phyloP scores from a whole-genome alignment of 768 basidiomycete genomes.

The Pulveroboletus frians region DNA sequence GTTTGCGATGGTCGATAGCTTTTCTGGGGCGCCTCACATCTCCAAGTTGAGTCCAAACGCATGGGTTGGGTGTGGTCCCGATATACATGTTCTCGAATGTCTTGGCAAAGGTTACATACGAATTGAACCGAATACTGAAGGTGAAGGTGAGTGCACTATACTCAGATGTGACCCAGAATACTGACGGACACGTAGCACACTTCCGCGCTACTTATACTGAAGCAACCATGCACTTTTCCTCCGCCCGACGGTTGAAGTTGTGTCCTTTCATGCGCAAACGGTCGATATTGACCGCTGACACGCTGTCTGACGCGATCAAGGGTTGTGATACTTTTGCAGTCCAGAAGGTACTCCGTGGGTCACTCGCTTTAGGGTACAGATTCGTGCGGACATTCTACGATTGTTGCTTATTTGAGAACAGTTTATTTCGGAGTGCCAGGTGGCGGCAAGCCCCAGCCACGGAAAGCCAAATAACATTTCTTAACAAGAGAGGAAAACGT shows the following conservation, averaged over 20 bases:
- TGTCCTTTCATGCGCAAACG: constrained; percentile 54
- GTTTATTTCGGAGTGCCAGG: constrained; percentile 56
- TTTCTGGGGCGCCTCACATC: constrained; percentile 53
- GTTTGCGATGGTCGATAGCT: constrained; percentile 49
- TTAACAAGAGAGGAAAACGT: constrained; percentile 44
- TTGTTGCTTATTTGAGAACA: constrained; percentile 20
- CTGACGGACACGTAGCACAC: constrained; percentile 21
- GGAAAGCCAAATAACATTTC: constrained; percentile 50
- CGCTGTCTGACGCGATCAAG: constrained; percentile 55
- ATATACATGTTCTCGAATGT: constrained; percentile 69
- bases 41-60: constrained; percentile 50
- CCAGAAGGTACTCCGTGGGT: constrained; percentile 50
- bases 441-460: constrained; percentile 67
- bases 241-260: constrained; percentile 40
- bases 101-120: constrained; percentile 66
- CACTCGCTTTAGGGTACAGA: constrained; percentile 45
- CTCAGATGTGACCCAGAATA: background rate
- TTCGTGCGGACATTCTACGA: constrained; percentile 2
- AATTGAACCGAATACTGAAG: constrained; percentile 43
- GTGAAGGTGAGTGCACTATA: constrained; percentile 29
- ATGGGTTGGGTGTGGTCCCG: constrained; percentile 77
- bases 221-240: constrained; percentile 40
- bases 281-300: constrained; percentile 47
- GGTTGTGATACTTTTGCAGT: constrained; percentile 66
- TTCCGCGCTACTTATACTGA: constrained; percentile 56